Evolutionary conservation across 2,329 filamentous ascomycete species (phyloP), one percentile per base, ranked within the genome.

Genomic region (Thermoascus crustaceus): DNA sequence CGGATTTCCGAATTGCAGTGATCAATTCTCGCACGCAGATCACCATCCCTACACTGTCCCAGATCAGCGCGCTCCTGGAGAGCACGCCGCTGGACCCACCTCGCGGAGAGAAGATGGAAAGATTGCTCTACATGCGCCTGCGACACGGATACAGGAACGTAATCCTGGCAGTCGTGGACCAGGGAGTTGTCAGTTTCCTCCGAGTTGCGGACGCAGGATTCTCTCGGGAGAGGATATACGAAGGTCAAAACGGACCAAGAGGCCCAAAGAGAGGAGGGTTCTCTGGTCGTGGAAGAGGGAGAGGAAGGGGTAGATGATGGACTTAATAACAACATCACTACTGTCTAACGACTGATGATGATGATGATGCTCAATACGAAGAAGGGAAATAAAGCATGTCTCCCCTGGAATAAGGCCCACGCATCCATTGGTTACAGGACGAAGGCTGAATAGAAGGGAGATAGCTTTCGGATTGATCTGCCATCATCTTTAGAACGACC

Each of bases 161-260:
- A 20, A 69, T 95, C 21, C 58, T 98, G 16, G 91, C 88, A 0
- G 75, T 96, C 2, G 87, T 95, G 21, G 91, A 96, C 56, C 76
- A 86, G 43, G 91, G 91, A 0, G 72, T 96, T 14, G 82, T 88
- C 30, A 96, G 89, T 57, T 96, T 89, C 55, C 69, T 95, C 51
- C 70, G 84, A 16, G 72, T 95, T 39, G 78, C 75, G 1, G 87
- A 96, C 65, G 79, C 78, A 7, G 80, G 80, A 1, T 95, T 95
- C 61, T 80, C 72, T 0, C 73, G 77, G 43, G 86, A 94, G 59
- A 76, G 65, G 57, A 52, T 94, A 23, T 86, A 78, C 50, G 76
- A 80, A 52, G 46, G 53, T 17, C 52, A 50, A 31, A 48, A 47
- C 30, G 37, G 40, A 11, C 42, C 48, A 7, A 43, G 42, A n/a